Conservation (phyloP, 2,329 filamentous ascomycete genomes). For the Botryotinia globosa region DNA sequence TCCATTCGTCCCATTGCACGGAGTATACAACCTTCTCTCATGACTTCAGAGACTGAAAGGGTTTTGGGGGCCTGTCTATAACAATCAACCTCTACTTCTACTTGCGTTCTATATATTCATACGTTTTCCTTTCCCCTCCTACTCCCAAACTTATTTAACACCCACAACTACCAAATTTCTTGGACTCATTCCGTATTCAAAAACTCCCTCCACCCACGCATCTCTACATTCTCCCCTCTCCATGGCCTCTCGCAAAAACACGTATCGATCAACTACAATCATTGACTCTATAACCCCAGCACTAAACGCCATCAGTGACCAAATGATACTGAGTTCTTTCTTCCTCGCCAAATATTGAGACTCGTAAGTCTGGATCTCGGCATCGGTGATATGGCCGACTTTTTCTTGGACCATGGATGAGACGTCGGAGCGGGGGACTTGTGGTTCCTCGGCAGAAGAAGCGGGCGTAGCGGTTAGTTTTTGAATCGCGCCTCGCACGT, state of each 20-base stretch:
- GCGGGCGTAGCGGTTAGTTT: conserved; percentile 56
- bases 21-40: neutral
- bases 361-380: conserved; percentile 72
- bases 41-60: neutral
- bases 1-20: neutral
- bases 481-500: conserved; percentile 74
- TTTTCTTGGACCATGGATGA: conserved; percentile 61
- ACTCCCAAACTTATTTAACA: conserved; percentile 54
- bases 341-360: conserved; percentile 60
- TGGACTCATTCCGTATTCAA: conserved; percentile 82
- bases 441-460: neutral
- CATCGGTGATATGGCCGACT: conserved; percentile 68
- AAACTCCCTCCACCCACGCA: conserved; percentile 91
- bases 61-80: neutral
- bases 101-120: neutral
- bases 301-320: conserved; percentile 96
- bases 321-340: conserved; percentile 81
- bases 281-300: conserved; percentile 84
- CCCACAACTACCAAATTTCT: conserved; percentile 92
- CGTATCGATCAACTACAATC: conserved; percentile 87
- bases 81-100: too few relatives aligned
- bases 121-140: neutral
- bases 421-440: conserved; percentile 41
- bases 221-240: conserved; percentile 66
- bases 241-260: conserved; percentile 77